These are phyloP conservation scores for Pyropia yezoensis DNA, from an alignment of 23 red algal genomes.

Conservation along the genomic window DNA sequence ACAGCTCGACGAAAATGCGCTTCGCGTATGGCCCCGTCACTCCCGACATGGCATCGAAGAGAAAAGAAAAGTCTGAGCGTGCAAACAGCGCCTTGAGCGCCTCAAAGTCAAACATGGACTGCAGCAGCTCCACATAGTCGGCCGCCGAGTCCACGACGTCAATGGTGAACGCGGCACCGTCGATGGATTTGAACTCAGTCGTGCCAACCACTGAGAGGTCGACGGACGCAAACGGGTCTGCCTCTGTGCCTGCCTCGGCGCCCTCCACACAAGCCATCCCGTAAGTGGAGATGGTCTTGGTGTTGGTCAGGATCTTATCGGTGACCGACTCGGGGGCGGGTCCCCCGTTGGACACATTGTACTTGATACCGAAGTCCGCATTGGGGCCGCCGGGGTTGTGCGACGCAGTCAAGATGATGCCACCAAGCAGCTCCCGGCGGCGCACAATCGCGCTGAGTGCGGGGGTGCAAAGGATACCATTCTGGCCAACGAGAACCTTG, in stretches of 20 bases:
- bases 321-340: slow-evolving; percentile 66
- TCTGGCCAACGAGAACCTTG: slow-evolving; percentile 58
- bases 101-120: slow-evolving; percentile 76
- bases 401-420: slow-evolving; percentile 85
- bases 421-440: slow-evolving; percentile 32
- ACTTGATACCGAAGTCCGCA: slow-evolving; percentile 93
- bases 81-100: slow-evolving; percentile 27
- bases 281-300: slow-evolving; percentile 45
- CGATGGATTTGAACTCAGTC: slow-evolving; percentile 11
- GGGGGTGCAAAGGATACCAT: slow-evolving; percentile 68
- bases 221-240: slow-evolving; percentile 23
- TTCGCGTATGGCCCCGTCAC: slow-evolving; percentile 67
- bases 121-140: slow-evolving; percentile 55
- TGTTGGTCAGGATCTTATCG: slow-evolving; percentile 52
- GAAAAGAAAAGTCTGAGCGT: slow-evolving; percentile 71
- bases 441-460: slow-evolving; percentile 74
- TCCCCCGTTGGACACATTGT: slow-evolving; percentile 62
- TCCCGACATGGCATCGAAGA: slow-evolving; percentile 75
- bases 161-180: slow-evolving; percentile 36
- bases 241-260: slow-evolving; percentile 23
- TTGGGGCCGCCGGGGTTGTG: slow-evolving; percentile 85
- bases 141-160: slow-evolving; percentile 69
- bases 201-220: slow-evolving; percentile 24
- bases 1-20: slow-evolving; percentile 41
- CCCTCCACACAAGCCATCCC: slow-evolving; percentile 5